Base-by-base conservation (phyloP, 2,329 filamentous ascomycete species). In the Didymella glomerata region DNA sequence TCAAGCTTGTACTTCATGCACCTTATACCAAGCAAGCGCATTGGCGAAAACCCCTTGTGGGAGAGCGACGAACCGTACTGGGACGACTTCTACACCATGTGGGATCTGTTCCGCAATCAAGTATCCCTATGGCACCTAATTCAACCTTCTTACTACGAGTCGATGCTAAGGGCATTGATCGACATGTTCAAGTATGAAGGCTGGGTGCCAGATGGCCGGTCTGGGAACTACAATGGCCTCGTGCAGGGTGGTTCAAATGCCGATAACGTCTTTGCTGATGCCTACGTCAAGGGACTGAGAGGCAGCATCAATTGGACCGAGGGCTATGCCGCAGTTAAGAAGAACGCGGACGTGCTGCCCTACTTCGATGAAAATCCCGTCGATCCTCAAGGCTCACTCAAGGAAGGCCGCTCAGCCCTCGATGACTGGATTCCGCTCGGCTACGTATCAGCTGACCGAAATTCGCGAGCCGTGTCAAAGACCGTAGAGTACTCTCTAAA, bases 81-180 rank as follows among this genome's bases (percentile, higher is more conserved):
- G 69, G 89, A 91, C 72, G 90, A 88, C 1, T 91, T 88, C 57
- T 92, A 91, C 70, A 90, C 88, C 60, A 86, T 91, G 28, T 92
- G 89, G 89, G 89, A 92, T 68, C 84, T 85, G 0, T 91, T 89
- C 66, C 82, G 89, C 8, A 88, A 76, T 42, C 74, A 76, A 41
- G 73, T 76, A 1, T 72, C 68, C 0, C 47, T 77, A 4, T 77
- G 73, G 85, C 49, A 88, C 86, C 78, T 92, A n/a, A 72, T 89
- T 1, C 88, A 91, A 61, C 88, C 89, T 0, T 64, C 78, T 0
- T 84, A 88, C 1, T 85, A 90, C 27, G 83, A 86, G 0, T 77
- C 84, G 34, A 90, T 91, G 86, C 81, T 91, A n/a, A 82, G 88
- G 14, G 88, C 86, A 32, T 77, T 92, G 41, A 86, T 92, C 28